Evolutionary conservation across 345 rosid species (phyloP).

Genomic region (Brassica nigra): DNA sequence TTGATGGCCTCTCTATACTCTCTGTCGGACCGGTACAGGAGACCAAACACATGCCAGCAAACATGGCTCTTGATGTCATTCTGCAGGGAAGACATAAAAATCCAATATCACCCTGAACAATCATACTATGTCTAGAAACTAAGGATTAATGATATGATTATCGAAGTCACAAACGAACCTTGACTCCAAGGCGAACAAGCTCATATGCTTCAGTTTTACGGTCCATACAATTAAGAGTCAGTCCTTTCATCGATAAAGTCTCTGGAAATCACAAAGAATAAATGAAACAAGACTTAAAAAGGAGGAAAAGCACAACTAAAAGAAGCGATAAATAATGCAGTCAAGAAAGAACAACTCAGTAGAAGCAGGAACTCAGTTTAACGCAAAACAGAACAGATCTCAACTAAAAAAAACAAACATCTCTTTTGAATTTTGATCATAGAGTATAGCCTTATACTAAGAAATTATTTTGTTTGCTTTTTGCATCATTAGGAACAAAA

Average conservation of each 20-base stretch:
- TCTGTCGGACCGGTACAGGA: conserved; percentile 96
- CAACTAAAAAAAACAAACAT: not conserved
- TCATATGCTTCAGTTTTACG: conserved; percentile 97
- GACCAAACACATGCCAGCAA: conserved; percentile 99
- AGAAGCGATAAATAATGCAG: not conserved
- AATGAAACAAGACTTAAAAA: not conserved
- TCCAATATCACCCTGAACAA: conserved; percentile 8
- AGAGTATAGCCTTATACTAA: not conserved
- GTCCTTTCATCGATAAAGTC: conserved; percentile 98
- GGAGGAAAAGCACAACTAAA: not conserved
- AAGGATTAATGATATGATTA: not conserved
- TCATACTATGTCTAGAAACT: conserved; percentile 4
- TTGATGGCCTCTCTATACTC: conserved; percentile 99
- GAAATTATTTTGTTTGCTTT: not conserved
- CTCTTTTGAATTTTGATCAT: conserved; percentile 14
- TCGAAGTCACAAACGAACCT: conserved; percentile 53
- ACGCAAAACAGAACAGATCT: conserved; percentile 8
- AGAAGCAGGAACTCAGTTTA: conserved; percentile 4
- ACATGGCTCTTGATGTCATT: conserved; percentile 99
- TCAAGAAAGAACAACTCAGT: not conserved
- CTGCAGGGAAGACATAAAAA: conserved; percentile 53
- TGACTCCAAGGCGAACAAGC: conserved; percentile 90
- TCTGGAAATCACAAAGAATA: conserved; percentile 51
- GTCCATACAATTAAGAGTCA: conserved; percentile 97
- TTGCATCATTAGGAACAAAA: not conserved